These are phyloP conservation scores for Aquilaria yunnanensis DNA, from an alignment of 345 rosid species.

Conservation along the genomic window DNA sequence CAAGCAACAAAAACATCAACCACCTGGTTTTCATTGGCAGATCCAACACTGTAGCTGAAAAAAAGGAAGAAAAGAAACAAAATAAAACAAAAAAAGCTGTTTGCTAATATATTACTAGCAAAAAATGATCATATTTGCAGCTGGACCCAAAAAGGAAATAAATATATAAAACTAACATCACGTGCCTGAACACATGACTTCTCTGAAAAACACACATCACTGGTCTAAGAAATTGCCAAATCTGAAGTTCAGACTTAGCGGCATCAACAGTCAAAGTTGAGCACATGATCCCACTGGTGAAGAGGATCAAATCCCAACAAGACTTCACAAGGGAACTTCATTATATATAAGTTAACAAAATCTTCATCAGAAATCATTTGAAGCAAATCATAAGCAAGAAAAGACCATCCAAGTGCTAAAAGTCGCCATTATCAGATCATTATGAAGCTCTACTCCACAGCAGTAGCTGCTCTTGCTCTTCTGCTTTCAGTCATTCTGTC, in stretches of 20 bases:
- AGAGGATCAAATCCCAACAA: constrained; percentile 27
- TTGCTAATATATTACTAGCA: neutral
- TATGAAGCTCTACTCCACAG: constrained; percentile 41
- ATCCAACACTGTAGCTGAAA: neutral
- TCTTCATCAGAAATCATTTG: constrained; percentile 10
- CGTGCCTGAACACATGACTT: constrained; percentile 47
- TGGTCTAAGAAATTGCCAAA: constrained; percentile 1
- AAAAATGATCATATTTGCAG: neutral
- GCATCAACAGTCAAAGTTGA: constrained; percentile 31
- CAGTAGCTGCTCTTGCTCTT: constrained; percentile 26
- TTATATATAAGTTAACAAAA: neutral
- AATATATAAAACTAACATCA: constrained; percentile 18
- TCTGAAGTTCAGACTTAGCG: constrained; percentile 15
- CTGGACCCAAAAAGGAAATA: neutral
- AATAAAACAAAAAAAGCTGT: neutral
- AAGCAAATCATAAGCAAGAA: neutral
- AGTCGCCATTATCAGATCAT: neutral
- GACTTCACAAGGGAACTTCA: constrained; percentile 2
- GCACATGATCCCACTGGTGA: constrained; percentile 47
- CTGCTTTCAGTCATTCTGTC: constrained; percentile 35
- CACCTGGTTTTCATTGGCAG: too few relatives aligned
- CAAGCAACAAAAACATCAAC: too few relatives aligned
- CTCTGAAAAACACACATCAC: neutral
- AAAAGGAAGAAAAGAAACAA: neutral
- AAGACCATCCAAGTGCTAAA: neutral